Evolutionary conservation across 345 rosid genomes (phyloP).

Genomic region (Eucalyptus curtisii): DNA sequence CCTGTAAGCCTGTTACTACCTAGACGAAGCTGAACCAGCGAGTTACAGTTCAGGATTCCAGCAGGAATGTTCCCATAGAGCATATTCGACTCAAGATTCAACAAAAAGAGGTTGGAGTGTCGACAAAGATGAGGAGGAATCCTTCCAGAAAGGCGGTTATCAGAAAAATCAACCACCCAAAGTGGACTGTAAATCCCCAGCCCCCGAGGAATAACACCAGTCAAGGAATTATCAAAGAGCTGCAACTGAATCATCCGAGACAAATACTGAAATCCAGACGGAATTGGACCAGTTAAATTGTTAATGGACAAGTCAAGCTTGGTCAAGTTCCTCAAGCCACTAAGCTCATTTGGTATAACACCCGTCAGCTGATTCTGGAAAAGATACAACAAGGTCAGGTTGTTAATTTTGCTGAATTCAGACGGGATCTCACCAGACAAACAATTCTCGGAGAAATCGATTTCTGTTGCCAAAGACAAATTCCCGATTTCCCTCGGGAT

Average conservation of each 20-base stretch:
- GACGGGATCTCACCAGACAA: slow-evolving; percentile 65
- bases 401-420: slow-evolving; percentile 56
- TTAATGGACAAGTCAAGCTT: slow-evolving; percentile 90
- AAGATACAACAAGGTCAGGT: slow-evolving; percentile 48
- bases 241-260: slow-evolving; percentile 62
- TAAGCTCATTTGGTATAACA: slow-evolving; percentile 57
- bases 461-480: slow-evolving; percentile 51
- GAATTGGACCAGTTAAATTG: slow-evolving; percentile 60
- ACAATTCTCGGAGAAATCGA: slow-evolving; percentile 81
- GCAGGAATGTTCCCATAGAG: slow-evolving; percentile 62
- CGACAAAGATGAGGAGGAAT: slow-evolving; percentile 70
- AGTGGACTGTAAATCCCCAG: slow-evolving; percentile 67
- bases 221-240: slow-evolving; percentile 69
- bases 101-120: slow-evolving; percentile 34
- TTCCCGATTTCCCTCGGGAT: slow-evolving; percentile 80
- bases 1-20: slow-evolving; percentile 62
- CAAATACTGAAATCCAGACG: slow-evolving; percentile 58
- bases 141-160: slow-evolving; percentile 57
- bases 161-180: slow-evolving; percentile 86
- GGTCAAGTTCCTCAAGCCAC: slow-evolving; percentile 49
- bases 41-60: slow-evolving; percentile 41
- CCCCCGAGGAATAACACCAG: slow-evolving; percentile 56
- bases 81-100: slow-evolving; percentile 64
- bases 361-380: slow-evolving; percentile 79
- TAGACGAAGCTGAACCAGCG: slow-evolving; percentile 58